A percentile compares a stretch with the other conserved stretches of the same genome.
Evolutionary conservation across 2,329 filamentous ascomycete genomes (phyloP).

Genomic region (Orbilia oligospora): DNA sequence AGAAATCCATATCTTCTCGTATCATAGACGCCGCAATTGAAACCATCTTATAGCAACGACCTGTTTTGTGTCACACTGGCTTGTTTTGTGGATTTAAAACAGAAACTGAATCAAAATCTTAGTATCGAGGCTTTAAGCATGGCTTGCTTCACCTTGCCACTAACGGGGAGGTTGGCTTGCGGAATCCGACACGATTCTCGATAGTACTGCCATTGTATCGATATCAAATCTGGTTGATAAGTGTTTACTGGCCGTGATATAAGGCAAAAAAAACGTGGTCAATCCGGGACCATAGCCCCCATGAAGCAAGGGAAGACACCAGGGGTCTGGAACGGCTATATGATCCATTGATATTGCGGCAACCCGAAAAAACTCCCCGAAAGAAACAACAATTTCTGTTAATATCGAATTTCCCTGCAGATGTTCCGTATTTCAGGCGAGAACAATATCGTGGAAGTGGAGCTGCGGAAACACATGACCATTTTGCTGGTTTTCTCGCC

Average conservation of each 20-base stretch:
- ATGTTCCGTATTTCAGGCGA: conserved; percentile 36
- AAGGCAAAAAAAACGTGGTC: conserved; percentile 54
- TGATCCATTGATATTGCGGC: conserved; percentile 48
- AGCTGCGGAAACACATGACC: conserved; percentile 46
- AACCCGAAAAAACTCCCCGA: conserved; percentile 37
- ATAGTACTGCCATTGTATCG: conserved; percentile 24
- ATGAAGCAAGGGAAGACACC: conserved; percentile 33
- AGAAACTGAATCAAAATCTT: conserved; percentile 49
- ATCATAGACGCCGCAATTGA: conserved; percentile 35
- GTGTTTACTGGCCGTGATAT: conserved; percentile 13
- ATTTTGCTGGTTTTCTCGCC: conserved; percentile 19
- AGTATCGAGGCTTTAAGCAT: conserved; percentile 42
- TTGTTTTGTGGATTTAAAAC: conserved; percentile 57
- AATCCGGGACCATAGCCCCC: conserved; percentile 49
- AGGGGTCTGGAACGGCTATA: conserved; percentile 40
- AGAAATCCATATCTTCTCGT: background rate
- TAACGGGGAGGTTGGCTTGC: conserved; percentile 47
- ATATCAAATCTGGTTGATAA: conserved; percentile 33
- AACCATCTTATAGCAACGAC: background rate
- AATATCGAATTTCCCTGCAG: conserved; percentile 51
- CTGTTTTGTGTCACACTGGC: conserved; percentile 54
- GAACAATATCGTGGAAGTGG: conserved; percentile 5
- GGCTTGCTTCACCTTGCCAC: conserved; percentile 47
- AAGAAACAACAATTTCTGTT: conserved; percentile 57
- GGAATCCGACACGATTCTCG: conserved; percentile 41